phyloP scores from a whole-genome alignment of 2,329 filamentous ascomycete genomes.

The Penicillium sp. region DNA sequence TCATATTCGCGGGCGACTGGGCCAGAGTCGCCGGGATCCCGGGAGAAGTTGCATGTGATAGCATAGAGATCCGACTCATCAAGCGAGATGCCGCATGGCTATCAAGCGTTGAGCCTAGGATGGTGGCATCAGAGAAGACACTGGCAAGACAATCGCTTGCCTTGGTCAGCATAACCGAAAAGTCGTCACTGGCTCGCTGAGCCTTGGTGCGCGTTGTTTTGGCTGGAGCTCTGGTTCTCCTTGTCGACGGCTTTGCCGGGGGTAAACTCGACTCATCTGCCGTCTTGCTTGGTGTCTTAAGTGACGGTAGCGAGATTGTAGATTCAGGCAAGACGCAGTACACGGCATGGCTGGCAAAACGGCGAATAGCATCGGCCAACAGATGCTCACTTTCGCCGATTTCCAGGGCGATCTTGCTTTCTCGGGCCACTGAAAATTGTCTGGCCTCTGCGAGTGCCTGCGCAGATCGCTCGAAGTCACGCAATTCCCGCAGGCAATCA shows the following conservation, averaged over 20 bases:
- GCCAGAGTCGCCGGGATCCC: constrained; percentile 21
- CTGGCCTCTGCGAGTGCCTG: constrained; percentile 41
- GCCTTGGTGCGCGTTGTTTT: constrained; percentile 23
- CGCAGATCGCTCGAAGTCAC: constrained; percentile 52
- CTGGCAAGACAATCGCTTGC: constrained; percentile 29
- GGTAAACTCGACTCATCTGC: constrained; percentile 34
- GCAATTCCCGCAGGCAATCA: constrained; percentile 38
- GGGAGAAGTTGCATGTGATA: constrained; percentile 35
- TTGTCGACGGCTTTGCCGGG: constrained; percentile 18
- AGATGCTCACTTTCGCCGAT: constrained; percentile 33
- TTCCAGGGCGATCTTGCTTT: constrained; percentile 53
- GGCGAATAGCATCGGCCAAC: constrained; percentile 33
- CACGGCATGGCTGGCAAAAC: constrained; percentile 67
- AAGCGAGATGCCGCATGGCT: constrained; percentile 33
- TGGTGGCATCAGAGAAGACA: constrained; percentile 28
- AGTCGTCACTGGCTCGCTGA: constrained; percentile 29
- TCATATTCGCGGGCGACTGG: constrained; percentile 32
- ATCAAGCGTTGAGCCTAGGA: constrained; percentile 34
- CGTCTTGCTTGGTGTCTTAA: constrained; percentile 36
- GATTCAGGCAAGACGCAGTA: constrained; percentile 89
- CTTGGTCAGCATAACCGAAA: constrained; percentile 30
- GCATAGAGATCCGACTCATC: constrained; percentile 37
- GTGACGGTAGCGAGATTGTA: constrained; percentile 73
- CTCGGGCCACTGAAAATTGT: constrained; percentile 34
- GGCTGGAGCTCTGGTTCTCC: constrained; percentile 23